These are phyloP conservation scores for Talinum fruticosum DNA, from an alignment of 148 eudicot genomes.

Conservation along the genomic window DNA sequence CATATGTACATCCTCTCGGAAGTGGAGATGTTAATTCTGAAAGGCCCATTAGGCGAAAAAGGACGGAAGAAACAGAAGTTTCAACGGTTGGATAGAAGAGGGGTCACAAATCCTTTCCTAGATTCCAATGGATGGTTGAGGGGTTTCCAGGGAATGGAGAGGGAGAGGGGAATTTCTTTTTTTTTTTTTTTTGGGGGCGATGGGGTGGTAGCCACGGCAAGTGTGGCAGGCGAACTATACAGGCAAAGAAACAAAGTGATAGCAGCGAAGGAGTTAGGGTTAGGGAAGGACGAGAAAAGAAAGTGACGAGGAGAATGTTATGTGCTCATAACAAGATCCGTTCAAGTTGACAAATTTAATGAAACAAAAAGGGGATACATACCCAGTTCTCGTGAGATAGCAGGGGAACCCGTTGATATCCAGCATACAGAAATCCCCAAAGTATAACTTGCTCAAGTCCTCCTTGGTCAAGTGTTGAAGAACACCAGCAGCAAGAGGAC, in stretches of 20 bases:
- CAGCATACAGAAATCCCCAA: slow-evolving; percentile 61
- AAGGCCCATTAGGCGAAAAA: too few relatives aligned
- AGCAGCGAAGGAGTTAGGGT: neutral
- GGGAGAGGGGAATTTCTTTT: too few relatives aligned
- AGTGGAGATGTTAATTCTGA: too few relatives aligned
- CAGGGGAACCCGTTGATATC: slow-evolving; percentile 77
- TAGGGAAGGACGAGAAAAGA: neutral
- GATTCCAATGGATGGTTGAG: neutral
- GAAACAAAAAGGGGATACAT: slow-evolving; percentile 13
- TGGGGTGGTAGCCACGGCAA: neutral
- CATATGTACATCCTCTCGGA: too few relatives aligned
- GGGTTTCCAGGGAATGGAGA: neutral
- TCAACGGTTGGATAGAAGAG: too few relatives aligned
- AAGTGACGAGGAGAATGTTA: neutral
- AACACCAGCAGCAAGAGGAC: slow-evolving; percentile 92
- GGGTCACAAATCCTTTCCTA: too few relatives aligned
- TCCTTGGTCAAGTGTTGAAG: slow-evolving; percentile 85
- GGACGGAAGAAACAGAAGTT: too few relatives aligned
- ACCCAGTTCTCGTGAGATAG: slow-evolving; percentile 97
- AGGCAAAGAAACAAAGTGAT: neutral
- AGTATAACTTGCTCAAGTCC: slow-evolving; percentile 90
- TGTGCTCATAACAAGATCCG: neutral
- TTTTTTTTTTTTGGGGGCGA: neutral
- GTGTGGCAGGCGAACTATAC: too few relatives aligned
- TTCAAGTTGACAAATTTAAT: neutral